Conservation (phyloP, 139 green algal genomes). For the Spirogloea muscicola region DNA sequence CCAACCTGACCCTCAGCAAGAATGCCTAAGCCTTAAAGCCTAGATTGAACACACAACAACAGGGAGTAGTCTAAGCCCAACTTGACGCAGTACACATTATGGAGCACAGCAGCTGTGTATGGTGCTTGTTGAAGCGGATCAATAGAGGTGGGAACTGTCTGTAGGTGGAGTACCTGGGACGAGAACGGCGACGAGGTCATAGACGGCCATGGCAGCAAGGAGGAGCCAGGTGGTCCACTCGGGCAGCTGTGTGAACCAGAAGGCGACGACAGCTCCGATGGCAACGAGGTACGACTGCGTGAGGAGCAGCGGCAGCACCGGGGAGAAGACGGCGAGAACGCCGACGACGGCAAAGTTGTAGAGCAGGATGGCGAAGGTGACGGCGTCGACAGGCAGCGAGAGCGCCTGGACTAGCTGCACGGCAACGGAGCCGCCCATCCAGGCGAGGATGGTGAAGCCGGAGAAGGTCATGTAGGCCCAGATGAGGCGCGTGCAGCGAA, state of each 20-base stretch:
- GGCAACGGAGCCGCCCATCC: constrained; percentile 72
- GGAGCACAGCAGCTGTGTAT: no score
- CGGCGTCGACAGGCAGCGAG: constrained; percentile 71
- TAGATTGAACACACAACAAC: no score
- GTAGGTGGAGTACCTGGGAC: constrained; percentile 55
- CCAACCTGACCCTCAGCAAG: no score
- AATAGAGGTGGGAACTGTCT: no score
- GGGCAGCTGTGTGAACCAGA: constrained; percentile 89
- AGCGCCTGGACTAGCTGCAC: constrained; percentile 55
- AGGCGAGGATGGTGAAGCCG: constrained; percentile 89
- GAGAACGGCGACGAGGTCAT: constrained; percentile 93
- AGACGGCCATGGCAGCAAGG: constrained; percentile 87
- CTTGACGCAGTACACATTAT: no score
- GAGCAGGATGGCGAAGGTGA: constrained; percentile 77
- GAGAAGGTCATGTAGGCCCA: constrained; percentile 93
- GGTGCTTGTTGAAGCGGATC: no score
- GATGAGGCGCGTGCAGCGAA: constrained; percentile 57
- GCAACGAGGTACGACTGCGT: constrained; percentile 85
- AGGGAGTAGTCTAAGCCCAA: no score
- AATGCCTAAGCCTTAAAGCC: no score
- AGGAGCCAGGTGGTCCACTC: constrained; percentile 97
- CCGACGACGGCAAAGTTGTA: constrained; percentile 93
- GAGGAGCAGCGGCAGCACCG: constrained; percentile 74
- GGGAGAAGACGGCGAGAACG: constrained; percentile 75
- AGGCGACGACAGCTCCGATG: constrained; percentile 74